Evolutionary conservation across 768 basidiomycete species (phyloP), one percentile per base, ranked within the genome.

Genomic region (Coprinopsis marcescibilis): DNA sequence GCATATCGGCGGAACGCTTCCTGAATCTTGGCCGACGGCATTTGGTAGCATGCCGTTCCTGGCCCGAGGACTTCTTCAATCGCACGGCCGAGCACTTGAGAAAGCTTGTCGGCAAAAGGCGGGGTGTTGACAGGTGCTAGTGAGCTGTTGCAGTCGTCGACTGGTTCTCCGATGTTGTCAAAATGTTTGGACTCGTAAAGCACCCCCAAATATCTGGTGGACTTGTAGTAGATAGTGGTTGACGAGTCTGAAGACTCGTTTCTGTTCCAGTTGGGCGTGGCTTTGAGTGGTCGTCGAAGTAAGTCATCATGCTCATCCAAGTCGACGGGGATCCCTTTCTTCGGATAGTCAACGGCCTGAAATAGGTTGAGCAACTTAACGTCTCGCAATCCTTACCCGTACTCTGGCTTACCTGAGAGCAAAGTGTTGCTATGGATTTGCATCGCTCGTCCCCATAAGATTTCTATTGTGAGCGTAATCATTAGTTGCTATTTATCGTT

Each of bases 241-340:
- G 26, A 27, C 15, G 72, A 55, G 8, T 76, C 72, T 17, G 76
- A 76, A 6, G 65, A 60, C 40, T 71, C 65, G n/a, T 77, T 71
- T 53, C 83, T 80, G 47, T 85, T 77, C 88, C 88, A 90, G 58
- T 89, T 86, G 0, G 87, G 87, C 55, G 83, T 89, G 58, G 73
- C 77, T 14, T 70, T 70, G 36, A 86, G 83, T 11, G 85, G 64
- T 0, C 66, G 57, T 8, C 64, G 61, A 3, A 87, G 87, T 25
- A 85, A 58, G 23, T 45, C 36, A 30, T 43, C 21, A 23, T 66
- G 54, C 3, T 64, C 55, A 17, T 66, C 64, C 20, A 83, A 65
- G 40, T 80, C 65, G 19, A 86, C 83, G 2, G 78, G 75, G 33
- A 76, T 75, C 11, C 85, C 88, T 52, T 83, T 81, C 63, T 89